phyloP scores from a whole-genome alignment of 352 stramenopile species.

The Phytophthora chlamydospora region DNA sequence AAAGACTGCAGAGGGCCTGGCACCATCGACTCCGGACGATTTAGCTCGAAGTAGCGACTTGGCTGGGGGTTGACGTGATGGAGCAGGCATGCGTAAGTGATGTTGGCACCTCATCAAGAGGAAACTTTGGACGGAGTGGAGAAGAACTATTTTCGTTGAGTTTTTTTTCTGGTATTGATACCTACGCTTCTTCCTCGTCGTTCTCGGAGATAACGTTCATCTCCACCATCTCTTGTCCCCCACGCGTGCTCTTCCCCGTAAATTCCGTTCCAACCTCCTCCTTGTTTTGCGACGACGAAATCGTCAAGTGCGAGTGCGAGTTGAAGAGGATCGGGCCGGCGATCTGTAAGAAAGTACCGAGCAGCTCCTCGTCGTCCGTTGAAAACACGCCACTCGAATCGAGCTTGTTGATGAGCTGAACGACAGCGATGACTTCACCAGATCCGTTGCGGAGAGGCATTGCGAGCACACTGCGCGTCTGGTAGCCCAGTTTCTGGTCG shows the following conservation, averaged over 20 bases:
- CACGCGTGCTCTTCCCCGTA: constrained; percentile 50
- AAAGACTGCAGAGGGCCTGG: neutral
- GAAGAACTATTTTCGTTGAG: constrained; percentile 32
- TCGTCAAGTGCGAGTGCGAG: constrained; percentile 78
- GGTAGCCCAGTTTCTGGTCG: constrained; percentile 89
- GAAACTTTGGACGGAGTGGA: too few species aligned
- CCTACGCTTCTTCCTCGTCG: constrained; percentile 67
- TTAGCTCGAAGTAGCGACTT: constrained; percentile 3
- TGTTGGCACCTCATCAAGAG: too few species aligned
- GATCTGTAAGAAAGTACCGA: constrained; percentile 89
- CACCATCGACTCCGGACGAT: neutral
- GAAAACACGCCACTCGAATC: constrained; percentile 79
- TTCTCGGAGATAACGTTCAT: constrained; percentile 88
- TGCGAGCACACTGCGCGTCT: constrained; percentile 85
- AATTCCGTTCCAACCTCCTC: constrained; percentile 66
- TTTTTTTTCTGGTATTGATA: constrained; percentile 1
- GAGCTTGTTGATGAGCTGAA: constrained; percentile 91
- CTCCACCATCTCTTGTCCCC: constrained; percentile 57
- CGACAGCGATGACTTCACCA: constrained; percentile 81
- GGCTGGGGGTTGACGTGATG: neutral
- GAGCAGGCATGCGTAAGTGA: too few species aligned
- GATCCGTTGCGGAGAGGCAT: constrained; percentile 86
- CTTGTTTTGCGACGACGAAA: constrained; percentile 46
- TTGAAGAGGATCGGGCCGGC: constrained; percentile 88
- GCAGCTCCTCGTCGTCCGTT: constrained; percentile 86